phyloP scores from a whole-genome alignment of 202 grass and related monocot species.

The Panicum virgatum region DNA sequence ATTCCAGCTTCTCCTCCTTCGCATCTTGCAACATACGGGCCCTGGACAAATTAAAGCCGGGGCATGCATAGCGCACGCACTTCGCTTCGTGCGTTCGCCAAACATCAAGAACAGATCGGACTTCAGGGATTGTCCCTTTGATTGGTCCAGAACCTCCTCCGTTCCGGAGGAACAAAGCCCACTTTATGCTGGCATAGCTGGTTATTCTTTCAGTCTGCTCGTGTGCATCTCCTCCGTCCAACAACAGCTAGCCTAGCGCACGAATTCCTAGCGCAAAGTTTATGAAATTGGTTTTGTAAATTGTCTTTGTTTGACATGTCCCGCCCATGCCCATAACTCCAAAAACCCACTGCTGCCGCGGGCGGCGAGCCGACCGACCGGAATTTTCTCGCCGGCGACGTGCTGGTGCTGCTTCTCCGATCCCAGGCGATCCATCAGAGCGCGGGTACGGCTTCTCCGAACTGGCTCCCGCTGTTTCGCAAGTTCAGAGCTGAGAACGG shows the following conservation, averaged over 20 bases:
- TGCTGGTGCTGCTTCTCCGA: not conserved
- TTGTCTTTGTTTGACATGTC: too few relatives aligned
- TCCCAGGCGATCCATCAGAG: not conserved
- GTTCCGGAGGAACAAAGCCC: not conserved
- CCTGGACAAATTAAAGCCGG: too few relatives aligned
- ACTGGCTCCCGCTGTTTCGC: too few relatives aligned
- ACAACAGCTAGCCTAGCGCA: too few relatives aligned
- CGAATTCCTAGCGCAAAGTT: too few relatives aligned
- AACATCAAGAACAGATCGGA: not conserved
- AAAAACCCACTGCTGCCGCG: not conserved
- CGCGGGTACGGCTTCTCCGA: too few relatives aligned
- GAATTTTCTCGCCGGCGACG: not conserved
- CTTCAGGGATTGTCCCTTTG: not conserved
- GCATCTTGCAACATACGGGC: not conserved
- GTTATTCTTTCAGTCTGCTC: too few relatives aligned
- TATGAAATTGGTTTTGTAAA: too few relatives aligned
- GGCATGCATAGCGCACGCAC: not conserved
- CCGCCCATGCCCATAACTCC: not conserved
- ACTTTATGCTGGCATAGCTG: too few relatives aligned
- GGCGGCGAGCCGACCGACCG: not conserved
- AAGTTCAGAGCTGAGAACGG: too few relatives aligned
- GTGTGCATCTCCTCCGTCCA: too few relatives aligned
- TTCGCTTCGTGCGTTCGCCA: not conserved
- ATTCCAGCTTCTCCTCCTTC: not conserved
- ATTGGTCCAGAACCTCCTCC: not conserved